These are phyloP conservation scores for Malbranchea zuffiana DNA, from an alignment of 2,329 filamentous ascomycete species.

Conservation along the genomic window DNA sequence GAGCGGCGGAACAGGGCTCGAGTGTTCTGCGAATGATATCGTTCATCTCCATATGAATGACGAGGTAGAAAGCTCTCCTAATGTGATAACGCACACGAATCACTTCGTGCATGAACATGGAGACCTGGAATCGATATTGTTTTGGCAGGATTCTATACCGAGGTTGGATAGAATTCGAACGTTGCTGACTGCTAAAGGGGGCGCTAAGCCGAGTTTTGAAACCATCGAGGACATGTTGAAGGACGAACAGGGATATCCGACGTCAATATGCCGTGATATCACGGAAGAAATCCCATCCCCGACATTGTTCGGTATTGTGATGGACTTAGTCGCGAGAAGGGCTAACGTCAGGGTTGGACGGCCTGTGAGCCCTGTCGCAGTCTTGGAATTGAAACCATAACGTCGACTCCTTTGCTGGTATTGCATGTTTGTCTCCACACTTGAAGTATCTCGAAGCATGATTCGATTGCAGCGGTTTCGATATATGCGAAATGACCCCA, in stretches of 20 bases:
- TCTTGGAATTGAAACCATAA: slow-evolving; percentile 21
- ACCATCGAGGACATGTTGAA: slow-evolving; percentile 23
- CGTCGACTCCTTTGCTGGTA: not conserved
- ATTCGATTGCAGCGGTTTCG: too few relatives aligned
- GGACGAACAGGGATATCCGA: slow-evolving; percentile 25
- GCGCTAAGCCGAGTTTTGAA: slow-evolving; percentile 12
- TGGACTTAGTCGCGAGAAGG: slow-evolving; percentile 26
- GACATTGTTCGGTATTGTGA: slow-evolving; percentile 33
- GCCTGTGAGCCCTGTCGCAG: slow-evolving; percentile 22
- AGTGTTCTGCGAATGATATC: slow-evolving; percentile 32
- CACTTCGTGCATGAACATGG: slow-evolving; percentile 19
- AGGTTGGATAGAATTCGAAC: slow-evolving; percentile 23
- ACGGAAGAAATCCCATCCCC: slow-evolving; percentile 20
- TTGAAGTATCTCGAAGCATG: too few relatives aligned
- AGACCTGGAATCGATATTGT: slow-evolving; percentile 16
- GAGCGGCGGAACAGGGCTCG: slow-evolving; percentile 38
- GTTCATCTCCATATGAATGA: slow-evolving; percentile 13
- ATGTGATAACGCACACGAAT: slow-evolving; percentile 23
- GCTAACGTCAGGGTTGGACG: slow-evolving; percentile 27
- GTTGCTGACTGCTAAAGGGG: slow-evolving; percentile 15
- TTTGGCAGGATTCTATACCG: slow-evolving; percentile 17
- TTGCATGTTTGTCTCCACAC: too few relatives aligned
- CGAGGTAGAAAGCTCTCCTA: slow-evolving; percentile 7
- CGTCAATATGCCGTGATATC: slow-evolving; percentile 25
- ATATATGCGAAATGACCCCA: too few relatives aligned